phyloP scores from a whole-genome alignment of 306 rosid species.

The Spatholobus suberectus region DNA sequence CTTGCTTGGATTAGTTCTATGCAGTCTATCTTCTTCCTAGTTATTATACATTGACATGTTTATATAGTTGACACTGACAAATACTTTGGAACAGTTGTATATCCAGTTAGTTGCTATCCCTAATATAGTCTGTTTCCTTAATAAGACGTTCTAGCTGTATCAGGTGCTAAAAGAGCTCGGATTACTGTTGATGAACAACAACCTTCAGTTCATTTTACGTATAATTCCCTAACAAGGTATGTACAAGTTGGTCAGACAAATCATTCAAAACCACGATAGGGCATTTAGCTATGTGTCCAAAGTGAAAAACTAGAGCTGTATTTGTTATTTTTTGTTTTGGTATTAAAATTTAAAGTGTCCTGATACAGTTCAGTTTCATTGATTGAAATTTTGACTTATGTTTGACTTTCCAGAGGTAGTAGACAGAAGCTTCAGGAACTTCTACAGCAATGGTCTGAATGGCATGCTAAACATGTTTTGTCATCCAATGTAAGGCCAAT shows the following conservation, averaged over 20 bases:
- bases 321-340: constrained; percentile 9
- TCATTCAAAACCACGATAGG: background rate
- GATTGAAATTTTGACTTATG: constrained; percentile 24
- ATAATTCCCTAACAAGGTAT: constrained; percentile 81
- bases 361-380: background rate
- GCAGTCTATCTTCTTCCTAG: constrained; percentile 20
- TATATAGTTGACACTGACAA: background rate
- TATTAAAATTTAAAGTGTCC: background rate
- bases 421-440: constrained; percentile 85
- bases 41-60: background rate
- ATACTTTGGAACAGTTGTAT: constrained; percentile 2
- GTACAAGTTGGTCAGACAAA: constrained; percentile 26
- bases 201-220: constrained; percentile 74
- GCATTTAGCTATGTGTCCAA: background rate
- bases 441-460: constrained; percentile 90
- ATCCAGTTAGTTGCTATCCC: constrained; percentile 6
- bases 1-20: background rate
- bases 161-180: constrained; percentile 80
- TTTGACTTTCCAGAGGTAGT: constrained; percentile 71
- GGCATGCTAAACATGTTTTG: constrained; percentile 75
- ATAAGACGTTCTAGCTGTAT: constrained; percentile 52
- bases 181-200: constrained; percentile 59
- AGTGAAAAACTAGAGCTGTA: background rate
- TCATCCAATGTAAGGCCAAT: constrained; percentile 62
- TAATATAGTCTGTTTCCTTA: constrained; percentile 52